Percentiles rank a stretch among this genome's conserved stretches.
These are phyloP conservation scores for Dimargaris verticillata DNA, from an alignment of 192 early-diverging fungal genomes.

Conservation along the genomic window DNA sequence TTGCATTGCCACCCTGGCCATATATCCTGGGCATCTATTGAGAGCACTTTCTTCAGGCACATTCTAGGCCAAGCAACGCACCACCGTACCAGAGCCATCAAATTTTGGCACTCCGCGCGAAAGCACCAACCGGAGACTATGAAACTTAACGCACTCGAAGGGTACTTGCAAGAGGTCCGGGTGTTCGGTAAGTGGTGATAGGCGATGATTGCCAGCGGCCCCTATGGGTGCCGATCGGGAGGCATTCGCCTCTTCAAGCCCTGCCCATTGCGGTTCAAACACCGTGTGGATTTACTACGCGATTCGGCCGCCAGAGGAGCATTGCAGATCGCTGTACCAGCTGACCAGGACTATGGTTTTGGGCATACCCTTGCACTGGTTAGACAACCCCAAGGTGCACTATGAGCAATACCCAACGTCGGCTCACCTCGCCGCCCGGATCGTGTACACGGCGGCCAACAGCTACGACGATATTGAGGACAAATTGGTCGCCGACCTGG, in stretches of 20 bases:
- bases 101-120: too few species aligned
- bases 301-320: too few species aligned
- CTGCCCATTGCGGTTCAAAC: too few species aligned
- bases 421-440: slow-evolving; percentile 52
- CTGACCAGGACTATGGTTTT: not conserved
- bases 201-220: not conserved
- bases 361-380: not conserved
- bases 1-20: too few species aligned
- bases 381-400: slow-evolving; percentile 48
- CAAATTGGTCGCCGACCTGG: slow-evolving; percentile 55
- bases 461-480: slow-evolving; percentile 55
- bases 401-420: slow-evolving; percentile 69
- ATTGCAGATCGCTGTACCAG: not conserved
- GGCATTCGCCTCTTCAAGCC: not conserved
- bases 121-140: not conserved
- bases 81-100: too few species aligned
- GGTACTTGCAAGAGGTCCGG: not conserved
- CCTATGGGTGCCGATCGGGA: not conserved
- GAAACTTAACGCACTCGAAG: not conserved
- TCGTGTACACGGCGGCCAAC: slow-evolving; percentile 58
- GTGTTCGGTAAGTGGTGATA: not conserved
- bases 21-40: too few species aligned
- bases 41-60: too few species aligned
- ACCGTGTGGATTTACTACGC: too few species aligned
- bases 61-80: too few species aligned